Evolutionary conservation across 2,329 filamentous ascomycete species (phyloP), one percentile per base, ranked within the genome.

Genomic region (Cyphellophora attinorum): DNA sequence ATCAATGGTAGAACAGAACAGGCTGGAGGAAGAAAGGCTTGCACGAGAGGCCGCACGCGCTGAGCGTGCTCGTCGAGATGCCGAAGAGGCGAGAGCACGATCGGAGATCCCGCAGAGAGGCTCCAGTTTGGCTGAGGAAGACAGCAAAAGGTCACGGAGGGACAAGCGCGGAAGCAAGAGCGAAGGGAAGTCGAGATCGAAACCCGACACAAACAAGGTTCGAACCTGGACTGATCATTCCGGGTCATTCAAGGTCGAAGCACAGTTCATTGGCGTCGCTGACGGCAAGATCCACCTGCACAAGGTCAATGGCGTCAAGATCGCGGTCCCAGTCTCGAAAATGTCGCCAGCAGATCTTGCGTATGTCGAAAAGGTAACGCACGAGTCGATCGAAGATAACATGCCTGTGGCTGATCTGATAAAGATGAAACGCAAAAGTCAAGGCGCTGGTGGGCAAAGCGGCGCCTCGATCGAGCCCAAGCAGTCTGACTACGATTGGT

Each of bases 271-370:
- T 33, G 89, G 86, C 17, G 72, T 96, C 34, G 85, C 85, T 56
- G 91, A 96, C 55, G 85, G 88, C 44, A 96, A 96, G 60, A 93
- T 98, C 46, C 93, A 98, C 59, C 68, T 98, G 14, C 91, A 98
- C 67, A 98, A 98, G 65, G 73, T 85, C 61, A 98, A 98, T 55
- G 91, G 91, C 23, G 86, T 98, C 51, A 96, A 96, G 61, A 98
- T 98, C 59, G 91, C 91, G 6, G 91, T 98, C 3, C 91, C 91
- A 2, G 76, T 96, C 17, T 69, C 77, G 25, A 98, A 98, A 58
- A 98, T 98, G 91, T 93, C 89, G 1, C 71, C 86, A 27, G 83
- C 89, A 52, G 91, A 98, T 60, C 69, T 98, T 25, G 89, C 95
- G 60, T 96, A 93, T 51, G 89, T 98, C 37, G 91, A 98, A 60